A percentile compares a stretch with the other conserved stretches of the same genome.
Evolutionary conservation across 192 early-diverging fungal species (phyloP).

Genomic region (Powellomyces hirtus): DNA sequence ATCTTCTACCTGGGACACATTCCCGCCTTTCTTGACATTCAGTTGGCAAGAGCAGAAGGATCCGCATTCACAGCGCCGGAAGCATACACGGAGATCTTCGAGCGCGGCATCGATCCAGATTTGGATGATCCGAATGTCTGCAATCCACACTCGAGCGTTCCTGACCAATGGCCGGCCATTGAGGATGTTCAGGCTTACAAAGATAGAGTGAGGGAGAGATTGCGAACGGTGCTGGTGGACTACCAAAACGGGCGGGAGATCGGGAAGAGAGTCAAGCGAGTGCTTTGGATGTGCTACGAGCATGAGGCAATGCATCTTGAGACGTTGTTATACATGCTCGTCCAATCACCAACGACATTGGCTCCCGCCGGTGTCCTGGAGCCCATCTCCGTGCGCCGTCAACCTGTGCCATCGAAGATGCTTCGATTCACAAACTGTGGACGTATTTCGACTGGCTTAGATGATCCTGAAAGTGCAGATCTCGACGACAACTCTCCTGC

Average conservation of each 20-base stretch:
- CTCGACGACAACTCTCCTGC: slow-evolving; percentile 15
- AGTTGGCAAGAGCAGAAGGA: slow-evolving; percentile 33
- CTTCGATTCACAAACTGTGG: slow-evolving; percentile 18
- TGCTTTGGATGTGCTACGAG: slow-evolving; percentile 86
- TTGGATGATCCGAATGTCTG: slow-evolving; percentile 64
- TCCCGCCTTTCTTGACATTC: slow-evolving; percentile 47
- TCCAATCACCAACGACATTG: slow-evolving; percentile 56
- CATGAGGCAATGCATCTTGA: slow-evolving; percentile 95
- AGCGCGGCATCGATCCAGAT: slow-evolving; percentile 92
- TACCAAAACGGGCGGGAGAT: slow-evolving; percentile 24
- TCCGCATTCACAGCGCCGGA: slow-evolving; percentile 59
- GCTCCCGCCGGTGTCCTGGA: slow-evolving; percentile 48
- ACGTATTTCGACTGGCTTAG: slow-evolving; percentile 60
- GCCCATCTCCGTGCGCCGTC: slow-evolving; percentile 20
- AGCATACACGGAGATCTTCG: slow-evolving; percentile 76
- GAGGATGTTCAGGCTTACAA: slow-evolving; percentile 65
- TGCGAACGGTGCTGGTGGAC: slow-evolving; percentile 41
- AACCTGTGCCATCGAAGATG: slow-evolving; percentile 1
- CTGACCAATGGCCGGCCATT: slow-evolving; percentile 69
- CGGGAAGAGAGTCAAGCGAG: slow-evolving; percentile 47
- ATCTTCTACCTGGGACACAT: slow-evolving; percentile 91
- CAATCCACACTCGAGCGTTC: slow-evolving; percentile 73
- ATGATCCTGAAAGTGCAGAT: slow-evolving; percentile 51
- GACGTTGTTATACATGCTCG: slow-evolving; percentile 87
- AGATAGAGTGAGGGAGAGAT: slow-evolving; percentile 59